Evolutionary conservation across 2,329 filamentous ascomycete genomes (phyloP).

Genomic region (Dactylella cylindrospora): DNA sequence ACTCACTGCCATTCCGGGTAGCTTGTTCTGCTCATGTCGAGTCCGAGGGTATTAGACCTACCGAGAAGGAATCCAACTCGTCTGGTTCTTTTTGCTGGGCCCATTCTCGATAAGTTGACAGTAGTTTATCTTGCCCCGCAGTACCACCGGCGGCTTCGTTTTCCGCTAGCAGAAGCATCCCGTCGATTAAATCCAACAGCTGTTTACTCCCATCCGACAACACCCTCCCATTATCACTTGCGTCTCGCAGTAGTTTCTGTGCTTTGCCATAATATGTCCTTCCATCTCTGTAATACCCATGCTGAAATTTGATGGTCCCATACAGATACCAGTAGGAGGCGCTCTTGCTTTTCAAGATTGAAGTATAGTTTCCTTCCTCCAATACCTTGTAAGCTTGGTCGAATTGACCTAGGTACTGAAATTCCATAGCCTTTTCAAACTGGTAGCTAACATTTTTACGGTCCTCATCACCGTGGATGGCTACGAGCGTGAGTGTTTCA

Average conservation of each 20-base stretch:
- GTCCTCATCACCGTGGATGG: background rate
- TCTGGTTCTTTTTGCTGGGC: slow-evolving; percentile 7
- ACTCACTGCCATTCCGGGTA: no score
- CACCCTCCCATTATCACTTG: slow-evolving; percentile 2
- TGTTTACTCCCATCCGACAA: slow-evolving; percentile 30
- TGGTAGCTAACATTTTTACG: slow-evolving; percentile 1
- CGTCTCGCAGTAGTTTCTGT: slow-evolving; percentile 1
- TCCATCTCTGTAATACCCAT: slow-evolving; percentile 32
- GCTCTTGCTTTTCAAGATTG: background rate
- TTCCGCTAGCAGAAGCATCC: slow-evolving; percentile 11
- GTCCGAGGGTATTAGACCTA: no score
- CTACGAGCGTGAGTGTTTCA: slow-evolving; percentile 14
- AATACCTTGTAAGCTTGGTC: slow-evolving; percentile 18
- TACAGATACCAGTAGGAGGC: slow-evolving; percentile 26
- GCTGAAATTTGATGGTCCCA: slow-evolving; percentile 25
- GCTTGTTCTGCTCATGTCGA: no score
- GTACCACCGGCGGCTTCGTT: slow-evolving; percentile 1
- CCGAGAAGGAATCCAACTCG: slow-evolving; percentile 28
- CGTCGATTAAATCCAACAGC: slow-evolving; percentile 17
- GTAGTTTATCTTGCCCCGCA: background rate
- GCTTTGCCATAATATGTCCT: slow-evolving; percentile 14
- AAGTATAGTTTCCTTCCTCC: background rate
- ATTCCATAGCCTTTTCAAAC: slow-evolving; percentile 12
- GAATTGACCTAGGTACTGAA: slow-evolving; percentile 33
- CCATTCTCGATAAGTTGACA: slow-evolving; percentile 21